Evolutionary conservation across 2,329 filamentous ascomycete genomes (phyloP).

Genomic region (Cordyceps farinosa): DNA sequence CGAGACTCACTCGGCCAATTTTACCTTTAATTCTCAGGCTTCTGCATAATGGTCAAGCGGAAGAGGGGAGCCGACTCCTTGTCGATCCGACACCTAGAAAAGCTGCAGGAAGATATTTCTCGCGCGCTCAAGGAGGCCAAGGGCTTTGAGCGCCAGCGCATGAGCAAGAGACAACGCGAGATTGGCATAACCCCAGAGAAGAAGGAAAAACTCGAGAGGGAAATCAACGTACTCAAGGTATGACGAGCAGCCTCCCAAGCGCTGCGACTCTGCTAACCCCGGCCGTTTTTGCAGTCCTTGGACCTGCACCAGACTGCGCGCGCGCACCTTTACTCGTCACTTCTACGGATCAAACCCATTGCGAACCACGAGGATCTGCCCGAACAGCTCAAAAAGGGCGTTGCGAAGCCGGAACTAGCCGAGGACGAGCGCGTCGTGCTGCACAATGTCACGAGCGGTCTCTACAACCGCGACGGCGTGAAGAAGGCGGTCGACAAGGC

Average conservation of each 20-base stretch:
- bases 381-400: constrained; percentile 42
- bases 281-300: constrained; percentile 41
- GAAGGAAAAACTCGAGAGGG: constrained; percentile 59
- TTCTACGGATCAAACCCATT: constrained; percentile 52
- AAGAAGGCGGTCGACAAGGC: constrained; percentile 48
- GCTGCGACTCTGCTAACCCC: constrained; percentile 8
- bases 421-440: constrained; percentile 50
- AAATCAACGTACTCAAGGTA: constrained; percentile 54
- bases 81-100: constrained; percentile 49
- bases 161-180: constrained; percentile 56
- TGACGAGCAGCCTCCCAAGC: background rate
- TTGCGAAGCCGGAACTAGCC: constrained; percentile 48
- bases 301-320: constrained; percentile 56
- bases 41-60: constrained; percentile 49
- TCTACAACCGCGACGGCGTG: constrained; percentile 52
- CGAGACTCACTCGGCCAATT: background rate
- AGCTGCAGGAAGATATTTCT: constrained; percentile 57
- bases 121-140: constrained; percentile 69
- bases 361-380: constrained; percentile 50
- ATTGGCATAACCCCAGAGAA: constrained; percentile 45
- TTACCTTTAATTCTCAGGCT: background rate
- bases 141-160: constrained; percentile 74
- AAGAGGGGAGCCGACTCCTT: constrained; percentile 47
- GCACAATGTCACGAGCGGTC: constrained; percentile 57
- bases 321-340: constrained; percentile 52